Conservation (phyloP, 805 yeast species). For the Myxozyma vanderwaltii region DNA sequence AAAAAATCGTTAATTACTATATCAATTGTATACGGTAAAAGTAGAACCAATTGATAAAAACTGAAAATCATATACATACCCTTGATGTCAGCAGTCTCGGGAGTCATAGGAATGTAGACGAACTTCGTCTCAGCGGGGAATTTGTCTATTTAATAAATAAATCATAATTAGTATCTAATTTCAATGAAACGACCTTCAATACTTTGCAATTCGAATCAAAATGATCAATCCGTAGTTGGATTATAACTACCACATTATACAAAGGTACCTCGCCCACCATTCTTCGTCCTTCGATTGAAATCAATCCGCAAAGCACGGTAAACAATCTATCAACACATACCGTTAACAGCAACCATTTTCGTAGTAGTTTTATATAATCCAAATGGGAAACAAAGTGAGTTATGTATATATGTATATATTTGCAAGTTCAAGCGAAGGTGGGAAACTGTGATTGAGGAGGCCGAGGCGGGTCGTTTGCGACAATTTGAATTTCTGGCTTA, state of each 20-base stretch:
- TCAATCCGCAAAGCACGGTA: background rate
- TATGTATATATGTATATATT: too few species aligned
- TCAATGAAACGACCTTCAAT: background rate
- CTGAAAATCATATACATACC: constrained; percentile 7
- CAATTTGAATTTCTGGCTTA: too few species aligned
- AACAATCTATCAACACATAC: background rate
- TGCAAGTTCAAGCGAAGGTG: too few species aligned
- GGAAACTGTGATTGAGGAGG: too few species aligned
- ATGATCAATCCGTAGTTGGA: background rate
- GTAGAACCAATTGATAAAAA: background rate
- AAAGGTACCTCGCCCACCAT: background rate
- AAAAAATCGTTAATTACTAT: background rate
- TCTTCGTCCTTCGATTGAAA: background rate
- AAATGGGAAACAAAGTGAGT: too few species aligned
- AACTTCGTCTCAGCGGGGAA: constrained; percentile 43
- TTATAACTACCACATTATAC: too few species aligned
- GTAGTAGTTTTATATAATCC: too few species aligned
- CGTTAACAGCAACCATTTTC: constrained; percentile 17
- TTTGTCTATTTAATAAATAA: constrained; percentile 17
- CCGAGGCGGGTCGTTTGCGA: too few species aligned
- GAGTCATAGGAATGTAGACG: constrained; percentile 42
- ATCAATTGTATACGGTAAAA: too few species aligned
- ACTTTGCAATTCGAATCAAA: background rate
- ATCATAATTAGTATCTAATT: background rate
- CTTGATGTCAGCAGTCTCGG: constrained; percentile 39